Percentiles rank a stretch among this genome's conserved stretches.
Evolutionary conservation across 768 basidiomycete genomes (phyloP).

Genomic region (Fomitopsis pulvina): DNA sequence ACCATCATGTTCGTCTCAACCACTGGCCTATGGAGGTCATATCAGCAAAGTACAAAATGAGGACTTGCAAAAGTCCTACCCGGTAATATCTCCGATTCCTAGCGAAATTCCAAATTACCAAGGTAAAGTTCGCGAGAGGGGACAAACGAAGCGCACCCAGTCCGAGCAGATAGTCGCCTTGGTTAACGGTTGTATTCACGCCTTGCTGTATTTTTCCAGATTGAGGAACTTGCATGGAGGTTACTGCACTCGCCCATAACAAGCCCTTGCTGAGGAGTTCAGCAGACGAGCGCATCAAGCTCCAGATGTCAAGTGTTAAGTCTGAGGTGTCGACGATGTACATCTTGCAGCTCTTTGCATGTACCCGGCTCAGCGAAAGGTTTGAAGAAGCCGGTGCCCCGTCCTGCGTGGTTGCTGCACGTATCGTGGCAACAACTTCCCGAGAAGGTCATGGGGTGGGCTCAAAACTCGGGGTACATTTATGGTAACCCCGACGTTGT

Average conservation of each 20-base stretch:
- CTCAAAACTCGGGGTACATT: too few relatives aligned
- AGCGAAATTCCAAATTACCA: not conserved
- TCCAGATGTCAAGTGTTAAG: conserved; percentile 16
- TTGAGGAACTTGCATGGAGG: conserved; percentile 3
- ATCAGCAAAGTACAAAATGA: conserved; percentile 10
- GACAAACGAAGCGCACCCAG: conserved; percentile 36
- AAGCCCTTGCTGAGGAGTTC: conserved; percentile 12
- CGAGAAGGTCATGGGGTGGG: too few relatives aligned
- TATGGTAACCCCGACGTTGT: too few relatives aligned
- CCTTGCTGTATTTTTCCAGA: too few relatives aligned
- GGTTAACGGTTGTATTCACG: conserved; percentile 25
- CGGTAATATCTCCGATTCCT: conserved; percentile 74
- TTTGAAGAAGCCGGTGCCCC: too few relatives aligned
- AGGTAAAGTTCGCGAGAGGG: conserved; percentile 1
- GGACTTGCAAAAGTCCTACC: conserved; percentile 31
- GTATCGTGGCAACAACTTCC: too few relatives aligned
- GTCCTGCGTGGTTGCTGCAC: too few relatives aligned
- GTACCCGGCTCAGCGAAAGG: too few relatives aligned
- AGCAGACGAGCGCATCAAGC: conserved; percentile 11
- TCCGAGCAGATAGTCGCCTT: conserved; percentile 47
- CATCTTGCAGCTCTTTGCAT: too few relatives aligned
- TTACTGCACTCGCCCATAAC: conserved; percentile 15
- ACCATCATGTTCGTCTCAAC: conserved; percentile 86
- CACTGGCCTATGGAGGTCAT: conserved; percentile 42
- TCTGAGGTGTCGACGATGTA: conserved; percentile 14